phyloP scores from a whole-genome alignment of 2,329 filamentous ascomycete genomes.

The Coniochaeta sp. region DNA sequence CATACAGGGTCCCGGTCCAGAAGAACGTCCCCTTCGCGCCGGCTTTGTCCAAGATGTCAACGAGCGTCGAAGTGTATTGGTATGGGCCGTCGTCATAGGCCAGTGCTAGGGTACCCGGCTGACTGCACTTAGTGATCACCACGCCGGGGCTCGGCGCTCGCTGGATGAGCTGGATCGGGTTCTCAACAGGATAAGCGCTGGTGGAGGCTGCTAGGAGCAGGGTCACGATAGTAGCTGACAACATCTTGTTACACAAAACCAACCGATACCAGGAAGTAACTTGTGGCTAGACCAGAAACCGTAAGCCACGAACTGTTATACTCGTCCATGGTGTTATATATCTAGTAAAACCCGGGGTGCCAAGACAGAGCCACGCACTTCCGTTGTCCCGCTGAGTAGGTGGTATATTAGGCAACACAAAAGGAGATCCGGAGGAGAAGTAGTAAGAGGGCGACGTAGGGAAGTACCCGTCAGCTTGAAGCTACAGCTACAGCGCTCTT shows the following conservation, averaged over 20 bases:
- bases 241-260: conserved; percentile 2
- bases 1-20: conserved; percentile 42
- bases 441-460: background rate
- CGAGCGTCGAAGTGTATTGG: conserved; percentile 36
- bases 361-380: background rate
- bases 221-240: background rate
- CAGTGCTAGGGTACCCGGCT: conserved; percentile 38
- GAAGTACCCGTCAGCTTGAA: background rate
- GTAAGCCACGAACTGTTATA: background rate
- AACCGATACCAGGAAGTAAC: background rate
- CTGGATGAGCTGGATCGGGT: conserved; percentile 32
- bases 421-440: background rate
- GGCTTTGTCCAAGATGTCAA: conserved; percentile 41
- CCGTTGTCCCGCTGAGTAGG: background rate
- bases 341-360: background rate
- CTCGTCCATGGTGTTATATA: background rate
- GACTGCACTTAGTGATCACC: conserved; percentile 36
- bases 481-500: background rate
- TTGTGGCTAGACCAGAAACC: background rate
- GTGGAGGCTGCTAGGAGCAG: conserved; percentile 4
- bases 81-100: conserved; percentile 48
- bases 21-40: conserved; percentile 48
- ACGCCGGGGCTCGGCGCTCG: conserved; percentile 31
- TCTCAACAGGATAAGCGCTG: conserved; percentile 7
- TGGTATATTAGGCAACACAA: background rate